Evolutionary conservation across 2,329 filamentous ascomycete genomes (phyloP).

Genomic region (Venturiaceae sp.): DNA sequence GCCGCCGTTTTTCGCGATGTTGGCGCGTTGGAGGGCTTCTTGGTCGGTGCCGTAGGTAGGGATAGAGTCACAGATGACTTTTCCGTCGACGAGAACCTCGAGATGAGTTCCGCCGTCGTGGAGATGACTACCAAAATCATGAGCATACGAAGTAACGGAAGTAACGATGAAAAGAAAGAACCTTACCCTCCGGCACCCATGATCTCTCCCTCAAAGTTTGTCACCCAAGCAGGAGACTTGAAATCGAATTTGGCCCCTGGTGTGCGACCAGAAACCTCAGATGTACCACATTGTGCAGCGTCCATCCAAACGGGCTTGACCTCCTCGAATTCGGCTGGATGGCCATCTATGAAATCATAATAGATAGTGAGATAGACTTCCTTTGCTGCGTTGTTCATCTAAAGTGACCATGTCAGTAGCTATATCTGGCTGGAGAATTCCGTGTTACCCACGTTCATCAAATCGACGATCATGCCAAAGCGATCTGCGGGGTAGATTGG

Average conservation of each 20-base stretch:
- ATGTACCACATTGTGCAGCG: slow-evolving; percentile 3
- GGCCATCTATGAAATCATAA: slow-evolving; percentile 6
- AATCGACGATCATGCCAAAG: slow-evolving; percentile 7
- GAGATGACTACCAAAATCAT: background rate
- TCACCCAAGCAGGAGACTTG: background rate
- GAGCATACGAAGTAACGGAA: background rate
- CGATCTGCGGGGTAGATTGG: slow-evolving; percentile 2
- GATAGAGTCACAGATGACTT: background rate
- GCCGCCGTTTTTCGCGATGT: background rate
- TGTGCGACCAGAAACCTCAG: background rate
- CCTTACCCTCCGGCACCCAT: slow-evolving; percentile 1
- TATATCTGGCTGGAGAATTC: too few species aligned
- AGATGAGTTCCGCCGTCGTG: slow-evolving; percentile 7
- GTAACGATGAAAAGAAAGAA: background rate
- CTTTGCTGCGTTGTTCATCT: slow-evolving; percentile 2
- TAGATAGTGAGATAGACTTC: slow-evolving; percentile 5
- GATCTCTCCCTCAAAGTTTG: slow-evolving; percentile 5
- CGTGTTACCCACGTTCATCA: too few species aligned
- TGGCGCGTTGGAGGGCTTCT: background rate
- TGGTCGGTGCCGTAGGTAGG: slow-evolving; percentile 5
- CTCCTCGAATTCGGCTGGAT: background rate
- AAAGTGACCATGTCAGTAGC: too few species aligned
- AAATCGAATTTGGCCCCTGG: slow-evolving; percentile 2
- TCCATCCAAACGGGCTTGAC: slow-evolving; percentile 9
- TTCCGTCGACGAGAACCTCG: slow-evolving; percentile 1